Percentiles rank a stretch among this genome's conserved stretches.
Evolutionary conservation across 139 green algal genomes (phyloP).

Genomic region (Astrephomene gubernaculifera): DNA sequence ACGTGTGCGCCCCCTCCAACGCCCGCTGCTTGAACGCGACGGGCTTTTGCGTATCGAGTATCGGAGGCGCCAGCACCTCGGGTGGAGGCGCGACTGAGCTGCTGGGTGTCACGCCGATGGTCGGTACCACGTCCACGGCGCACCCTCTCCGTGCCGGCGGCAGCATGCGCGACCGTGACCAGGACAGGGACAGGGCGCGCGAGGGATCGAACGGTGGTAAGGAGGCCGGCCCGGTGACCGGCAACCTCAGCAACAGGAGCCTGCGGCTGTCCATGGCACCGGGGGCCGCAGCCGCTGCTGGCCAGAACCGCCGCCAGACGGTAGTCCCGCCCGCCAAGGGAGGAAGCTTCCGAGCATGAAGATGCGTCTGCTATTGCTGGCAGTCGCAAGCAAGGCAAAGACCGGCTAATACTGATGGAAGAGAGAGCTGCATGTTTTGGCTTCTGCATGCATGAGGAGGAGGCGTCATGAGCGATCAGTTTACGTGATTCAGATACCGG

Average conservation of each 20-base stretch:
- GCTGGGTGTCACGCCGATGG: not conserved
- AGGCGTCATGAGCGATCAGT: too few relatives aligned
- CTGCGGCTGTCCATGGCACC: not conserved
- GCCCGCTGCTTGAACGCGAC: not conserved
- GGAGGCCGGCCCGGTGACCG: too few relatives aligned
- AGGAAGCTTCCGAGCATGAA: too few relatives aligned
- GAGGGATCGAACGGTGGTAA: not conserved
- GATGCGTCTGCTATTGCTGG: too few relatives aligned
- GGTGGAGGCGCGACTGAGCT: not conserved
- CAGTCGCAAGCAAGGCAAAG: too few relatives aligned
- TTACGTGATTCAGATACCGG: too few relatives aligned
- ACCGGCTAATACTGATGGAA: too few relatives aligned
- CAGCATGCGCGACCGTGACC: slow-evolving; percentile 15
- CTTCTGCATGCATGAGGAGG: too few relatives aligned
- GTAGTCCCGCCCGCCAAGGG: too few relatives aligned
- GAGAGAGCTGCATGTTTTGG: too few relatives aligned
- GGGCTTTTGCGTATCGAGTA: not conserved
- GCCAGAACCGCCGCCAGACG: not conserved
- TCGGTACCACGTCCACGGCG: not conserved
- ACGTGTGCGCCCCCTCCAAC: slow-evolving; percentile 20
- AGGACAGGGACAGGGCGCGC: not conserved
- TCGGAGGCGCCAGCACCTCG: not conserved
- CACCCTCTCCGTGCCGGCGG: not conserved
- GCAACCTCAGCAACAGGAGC: too few relatives aligned
- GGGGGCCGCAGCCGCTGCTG: too few relatives aligned